phyloP scores from a whole-genome alignment of 371 early-diverging fungal species.

The Mucor sp. region DNA sequence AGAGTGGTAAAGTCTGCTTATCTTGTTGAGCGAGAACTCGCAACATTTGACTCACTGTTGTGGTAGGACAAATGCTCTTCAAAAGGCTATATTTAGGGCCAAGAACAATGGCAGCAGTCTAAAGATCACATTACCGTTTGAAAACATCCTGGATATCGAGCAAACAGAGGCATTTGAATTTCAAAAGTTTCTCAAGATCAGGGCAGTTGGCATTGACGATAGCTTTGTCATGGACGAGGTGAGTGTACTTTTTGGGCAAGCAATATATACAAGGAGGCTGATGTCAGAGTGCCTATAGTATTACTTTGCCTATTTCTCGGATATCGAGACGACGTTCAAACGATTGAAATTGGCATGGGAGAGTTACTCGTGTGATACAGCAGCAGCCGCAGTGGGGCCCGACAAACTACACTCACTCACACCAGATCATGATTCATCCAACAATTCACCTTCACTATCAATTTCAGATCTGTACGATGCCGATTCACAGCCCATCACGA shows the following conservation, averaged over 20 bases:
- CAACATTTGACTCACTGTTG: neutral
- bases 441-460: slow-evolving; percentile 39
- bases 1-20: slow-evolving; percentile 51
- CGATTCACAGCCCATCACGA: slow-evolving; percentile 32
- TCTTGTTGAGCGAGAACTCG: neutral
- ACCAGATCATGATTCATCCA: slow-evolving; percentile 3
- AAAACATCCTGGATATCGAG: slow-evolving; percentile 63
- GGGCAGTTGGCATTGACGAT: slow-evolving; percentile 64
- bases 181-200: slow-evolving; percentile 61
- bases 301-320: slow-evolving; percentile 70
- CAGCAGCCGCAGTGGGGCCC: neutral
- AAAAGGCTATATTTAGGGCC: slow-evolving; percentile 66
- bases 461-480: slow-evolving; percentile 42
- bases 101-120: slow-evolving; percentile 67
- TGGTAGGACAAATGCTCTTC: slow-evolving; percentile 57
- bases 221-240: slow-evolving; percentile 69
- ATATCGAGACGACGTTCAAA: slow-evolving; percentile 47
- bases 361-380: neutral
- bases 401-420: neutral
- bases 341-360: slow-evolving; percentile 37
- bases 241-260: neutral
- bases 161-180: slow-evolving; percentile 59
- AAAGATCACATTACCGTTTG: slow-evolving; percentile 60
- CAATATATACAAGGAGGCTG: no score
- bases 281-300: no score